phyloP scores from a whole-genome alignment of 1,284 basidiomycete genomes.

The Microbotryum saponariae region DNA sequence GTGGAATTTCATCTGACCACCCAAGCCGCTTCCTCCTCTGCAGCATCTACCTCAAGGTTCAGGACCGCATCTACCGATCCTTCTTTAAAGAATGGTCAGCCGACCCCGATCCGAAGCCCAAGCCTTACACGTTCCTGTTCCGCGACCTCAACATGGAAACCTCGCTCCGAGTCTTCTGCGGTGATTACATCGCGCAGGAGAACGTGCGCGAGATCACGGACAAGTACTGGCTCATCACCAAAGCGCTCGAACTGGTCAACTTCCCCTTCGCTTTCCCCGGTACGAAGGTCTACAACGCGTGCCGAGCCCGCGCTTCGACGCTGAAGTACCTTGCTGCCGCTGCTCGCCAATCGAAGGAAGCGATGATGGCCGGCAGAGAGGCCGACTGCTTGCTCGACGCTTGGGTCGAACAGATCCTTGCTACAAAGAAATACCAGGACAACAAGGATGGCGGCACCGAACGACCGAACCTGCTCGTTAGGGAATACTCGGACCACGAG shows the following conservation, averaged over 20 bases:
- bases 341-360: constrained; percentile 68
- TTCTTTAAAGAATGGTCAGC: constrained; percentile 36
- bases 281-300: constrained; percentile 91
- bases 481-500: constrained; percentile 86
- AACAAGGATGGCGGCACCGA: constrained; percentile 58
- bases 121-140: constrained; percentile 72
- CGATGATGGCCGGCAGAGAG: constrained; percentile 73
- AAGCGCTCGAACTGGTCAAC: constrained; percentile 95
- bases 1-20: neutral
- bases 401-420: constrained; percentile 70
- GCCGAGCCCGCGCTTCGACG: constrained; percentile 83
- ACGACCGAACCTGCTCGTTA: constrained; percentile 45
- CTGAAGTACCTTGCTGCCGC: constrained; percentile 52
- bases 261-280: constrained; percentile 91
- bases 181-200: constrained; percentile 73
- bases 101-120: constrained; percentile 35
- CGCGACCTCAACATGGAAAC: constrained; percentile 97
- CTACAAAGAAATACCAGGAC: constrained; percentile 46
- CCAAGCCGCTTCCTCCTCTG: constrained; percentile 16
- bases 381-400: constrained; percentile 86
- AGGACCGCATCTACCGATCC: constrained; percentile 75
- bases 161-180: constrained; percentile 90
- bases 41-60: constrained; percentile 78
- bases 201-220: constrained; percentile 75
- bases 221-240: constrained; percentile 94